Conservation (phyloP, 805 yeast genomes). For the Ogataea allantospora region DNA sequence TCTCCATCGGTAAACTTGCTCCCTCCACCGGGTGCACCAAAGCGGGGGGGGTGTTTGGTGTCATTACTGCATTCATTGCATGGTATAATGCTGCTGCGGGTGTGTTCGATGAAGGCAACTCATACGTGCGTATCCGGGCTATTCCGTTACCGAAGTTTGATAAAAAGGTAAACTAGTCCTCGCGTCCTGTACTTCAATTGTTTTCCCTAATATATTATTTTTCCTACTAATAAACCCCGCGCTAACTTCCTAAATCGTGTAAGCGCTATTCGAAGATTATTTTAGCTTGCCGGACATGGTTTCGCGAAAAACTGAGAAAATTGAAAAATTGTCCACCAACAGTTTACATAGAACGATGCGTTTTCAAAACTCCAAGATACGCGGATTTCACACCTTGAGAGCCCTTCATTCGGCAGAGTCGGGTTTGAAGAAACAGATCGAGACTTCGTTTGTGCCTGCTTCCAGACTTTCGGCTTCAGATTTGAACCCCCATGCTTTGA, state of each 20-base stretch:
- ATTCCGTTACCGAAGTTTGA: slow-evolving; percentile 32
- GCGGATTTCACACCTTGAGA: slow-evolving; percentile 3
- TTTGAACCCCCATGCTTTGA: slow-evolving; percentile 69
- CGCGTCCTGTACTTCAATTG: not conserved
- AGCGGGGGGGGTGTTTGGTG: slow-evolving; percentile 68
- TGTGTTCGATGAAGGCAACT: slow-evolving; percentile 60
- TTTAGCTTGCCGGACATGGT: too few species aligned
- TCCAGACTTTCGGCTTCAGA: slow-evolving; percentile 42
- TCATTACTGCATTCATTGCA: slow-evolving; percentile 57
- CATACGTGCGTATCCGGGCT: slow-evolving; percentile 46
- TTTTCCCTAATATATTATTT: not conserved
- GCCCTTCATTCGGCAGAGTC: slow-evolving; percentile 3
- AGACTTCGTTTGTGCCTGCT: slow-evolving; percentile 32
- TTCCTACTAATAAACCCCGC: slow-evolving; percentile 3
- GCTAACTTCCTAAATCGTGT: slow-evolving; percentile 7
- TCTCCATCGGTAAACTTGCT: slow-evolving; percentile 53
- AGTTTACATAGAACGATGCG: slow-evolving; percentile 4
- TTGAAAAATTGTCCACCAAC: slow-evolving; percentile 1
- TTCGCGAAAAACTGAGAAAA: not conserved
- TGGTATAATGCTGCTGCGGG: slow-evolving; percentile 76
- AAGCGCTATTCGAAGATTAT: not conserved
- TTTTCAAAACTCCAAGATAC: not conserved
- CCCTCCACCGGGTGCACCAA: slow-evolving; percentile 36
- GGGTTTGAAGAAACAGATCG: slow-evolving; percentile 10
- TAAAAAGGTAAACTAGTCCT: slow-evolving; percentile 14